Base-by-base conservation (phyloP, 2,329 filamentous ascomycete genomes). In the Penicillium sp. region DNA sequence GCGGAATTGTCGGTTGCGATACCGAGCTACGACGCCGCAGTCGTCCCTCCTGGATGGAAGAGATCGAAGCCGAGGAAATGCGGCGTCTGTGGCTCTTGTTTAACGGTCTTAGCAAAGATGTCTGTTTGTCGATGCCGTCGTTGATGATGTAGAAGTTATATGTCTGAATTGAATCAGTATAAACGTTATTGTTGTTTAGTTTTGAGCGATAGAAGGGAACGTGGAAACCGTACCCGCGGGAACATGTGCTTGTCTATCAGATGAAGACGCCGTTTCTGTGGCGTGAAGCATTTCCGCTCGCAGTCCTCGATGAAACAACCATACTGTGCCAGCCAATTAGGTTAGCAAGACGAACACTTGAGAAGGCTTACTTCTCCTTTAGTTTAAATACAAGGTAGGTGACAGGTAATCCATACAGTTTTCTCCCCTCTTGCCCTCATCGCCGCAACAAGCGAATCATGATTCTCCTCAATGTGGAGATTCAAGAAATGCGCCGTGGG, bases 181-280 rank as follows among this genome's bases (percentile, higher is more conserved):
- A 37, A 22, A 22, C 19, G 19, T 22, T 22, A 22, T 22, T 22
- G 19, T 22, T 22, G 19, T 22, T 22, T 14, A 53, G 11, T 7
- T 52, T 6, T 14, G 48, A n/a, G 14, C 11, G 30, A 16, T 37
- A 22, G n/a, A 35, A 7, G n/a, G 33, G n/a, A 10, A 28, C 40
- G 13, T 19, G 30, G 52, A 28, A 33, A 22, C 22, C 73, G 63
- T 71, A 82, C 80, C 73, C 86, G 87, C 11, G 93, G 94, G 73
- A 95, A 99, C 79, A 89, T 85, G 77, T 99, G 95, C 79, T 97
- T 97, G 81, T 97, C 93, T 67, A 97, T 92, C 66, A 97, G 83
- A 80, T 99, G 94, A 74, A 92, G 86, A 37, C 91, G 85, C 48
- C 95, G 86, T 77, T 97, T 98, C 71, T 91, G 88, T 33, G 90